A percentile compares a stretch with the other conserved stretches of the same genome.
Conservation (phyloP, 352 stramenopile genomes). For the Pythium folliculosum region DNA sequence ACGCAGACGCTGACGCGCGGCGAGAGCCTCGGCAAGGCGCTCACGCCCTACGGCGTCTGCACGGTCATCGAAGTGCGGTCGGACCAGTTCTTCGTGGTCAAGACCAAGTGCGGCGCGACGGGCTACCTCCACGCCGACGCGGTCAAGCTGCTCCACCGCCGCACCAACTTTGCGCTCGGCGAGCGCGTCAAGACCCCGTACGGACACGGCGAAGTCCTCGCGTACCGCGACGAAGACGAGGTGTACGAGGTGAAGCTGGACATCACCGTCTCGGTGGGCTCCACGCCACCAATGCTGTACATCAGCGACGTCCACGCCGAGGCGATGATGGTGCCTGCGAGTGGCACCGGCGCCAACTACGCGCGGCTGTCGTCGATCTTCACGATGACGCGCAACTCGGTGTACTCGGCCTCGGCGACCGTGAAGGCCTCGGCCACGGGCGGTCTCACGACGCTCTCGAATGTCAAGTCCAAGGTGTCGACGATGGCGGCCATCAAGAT, state of each 20-base stretch:
- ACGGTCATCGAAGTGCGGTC: constrained; percentile 32
- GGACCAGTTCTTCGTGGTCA: constrained; percentile 35
- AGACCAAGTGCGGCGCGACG: constrained; percentile 30
- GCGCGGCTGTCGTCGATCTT: constrained; percentile 76
- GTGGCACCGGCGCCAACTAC: constrained; percentile 29
- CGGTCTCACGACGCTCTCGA: constrained; percentile 57
- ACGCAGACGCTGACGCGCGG: background rate
- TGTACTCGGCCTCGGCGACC: constrained; percentile 62
- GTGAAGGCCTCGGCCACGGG: constrained; percentile 66
- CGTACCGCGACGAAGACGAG: constrained; percentile 35
- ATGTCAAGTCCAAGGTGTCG: constrained; percentile 65
- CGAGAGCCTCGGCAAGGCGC: constrained; percentile 28
- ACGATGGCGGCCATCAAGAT: constrained; percentile 76
- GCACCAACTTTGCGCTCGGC: constrained; percentile 28
- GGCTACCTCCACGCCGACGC: constrained; percentile 35
- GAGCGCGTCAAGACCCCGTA: constrained; percentile 38
- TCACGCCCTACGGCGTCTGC: constrained; percentile 34
- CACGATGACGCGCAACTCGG: constrained; percentile 67
- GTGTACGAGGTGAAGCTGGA: constrained; percentile 38
- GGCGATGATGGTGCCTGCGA: constrained; percentile 36
- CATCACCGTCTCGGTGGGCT: constrained; percentile 1
- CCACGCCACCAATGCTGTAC: constrained; percentile 25
- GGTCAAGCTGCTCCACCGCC: constrained; percentile 33
- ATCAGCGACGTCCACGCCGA: constrained; percentile 33
- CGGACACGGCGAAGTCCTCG: constrained; percentile 28